phyloP scores from a whole-genome alignment of 2,329 filamentous ascomycete species.

The Thermoascus crustaceus region DNA sequence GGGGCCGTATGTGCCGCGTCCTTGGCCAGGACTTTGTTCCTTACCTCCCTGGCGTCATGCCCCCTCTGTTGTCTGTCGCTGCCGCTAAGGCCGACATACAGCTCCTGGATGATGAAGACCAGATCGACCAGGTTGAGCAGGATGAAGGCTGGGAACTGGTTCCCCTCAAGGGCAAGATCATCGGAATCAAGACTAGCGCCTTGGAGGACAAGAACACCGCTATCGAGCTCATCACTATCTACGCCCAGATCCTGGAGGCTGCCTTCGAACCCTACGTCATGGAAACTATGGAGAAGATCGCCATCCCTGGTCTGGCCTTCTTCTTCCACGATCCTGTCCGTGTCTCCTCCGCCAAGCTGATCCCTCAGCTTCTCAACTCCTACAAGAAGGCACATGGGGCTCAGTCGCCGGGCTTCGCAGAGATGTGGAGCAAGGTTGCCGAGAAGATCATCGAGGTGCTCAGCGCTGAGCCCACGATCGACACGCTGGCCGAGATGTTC shows the following conservation, averaged over 20 bases:
- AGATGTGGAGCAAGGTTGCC: conserved; percentile 76
- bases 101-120: conserved; percentile 87
- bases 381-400: conserved; percentile 87
- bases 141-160: conserved; percentile 98
- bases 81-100: conserved; percentile 96
- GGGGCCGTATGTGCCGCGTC: conserved; percentile 97
- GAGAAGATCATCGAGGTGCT: conserved; percentile 90
- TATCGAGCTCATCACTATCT: conserved; percentile 96
- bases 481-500: conserved; percentile 97
- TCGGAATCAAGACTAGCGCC: conserved; percentile 93
- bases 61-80: conserved; percentile 80
- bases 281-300: conserved; percentile 94
- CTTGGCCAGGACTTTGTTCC: conserved; percentile 84
- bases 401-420: conserved; percentile 68
- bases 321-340: conserved; percentile 99
- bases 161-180: conserved; percentile 93
- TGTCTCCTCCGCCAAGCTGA: conserved; percentile 87
- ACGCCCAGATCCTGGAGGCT: conserved; percentile 89
- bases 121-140: conserved; percentile 83
- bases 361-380: conserved; percentile 84
- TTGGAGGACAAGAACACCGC: conserved; percentile 99
- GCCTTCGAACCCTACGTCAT: conserved; percentile 86
- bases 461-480: conserved; percentile 86
- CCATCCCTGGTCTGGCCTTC: conserved; percentile 85
- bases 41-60: conserved; percentile 89